These are phyloP conservation scores for Graphium sp. DNA, from an alignment of 2,329 filamentous ascomycete genomes.

Conservation along the genomic window DNA sequence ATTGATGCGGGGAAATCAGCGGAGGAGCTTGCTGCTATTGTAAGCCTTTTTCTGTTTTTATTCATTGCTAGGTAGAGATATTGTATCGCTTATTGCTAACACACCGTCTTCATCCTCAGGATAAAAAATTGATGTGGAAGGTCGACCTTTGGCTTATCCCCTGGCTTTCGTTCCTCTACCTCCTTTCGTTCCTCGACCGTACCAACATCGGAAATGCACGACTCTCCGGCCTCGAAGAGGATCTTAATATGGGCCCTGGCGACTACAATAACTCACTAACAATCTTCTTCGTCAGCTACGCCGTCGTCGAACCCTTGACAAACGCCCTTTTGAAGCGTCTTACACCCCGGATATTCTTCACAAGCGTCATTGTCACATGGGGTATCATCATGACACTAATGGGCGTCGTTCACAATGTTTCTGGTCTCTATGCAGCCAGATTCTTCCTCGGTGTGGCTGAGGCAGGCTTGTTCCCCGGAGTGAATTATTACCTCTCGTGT, in stretches of 20 bases:
- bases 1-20: constrained; percentile 41
- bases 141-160: constrained; percentile 45
- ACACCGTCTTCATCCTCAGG: constrained; percentile 20
- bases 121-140: constrained; percentile 43
- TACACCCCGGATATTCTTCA: constrained; percentile 64
- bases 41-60: constrained; percentile 21
- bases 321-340: constrained; percentile 67
- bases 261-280: constrained; percentile 22
- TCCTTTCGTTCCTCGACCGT: constrained; percentile 50
- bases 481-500: constrained; percentile 68
- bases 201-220: constrained; percentile 31
- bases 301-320: constrained; percentile 60
- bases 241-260: constrained; percentile 30
- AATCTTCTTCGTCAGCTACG: constrained; percentile 63
- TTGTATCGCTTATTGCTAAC: background rate
- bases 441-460: constrained; percentile 62
- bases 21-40: constrained; percentile 42
- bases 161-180: constrained; percentile 54
- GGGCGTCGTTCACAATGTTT: constrained; percentile 47
- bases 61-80: too few relatives aligned
- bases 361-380: constrained; percentile 60
- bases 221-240: constrained; percentile 22
- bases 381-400: constrained; percentile 53
- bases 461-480: constrained; percentile 58
- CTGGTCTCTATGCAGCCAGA: constrained; percentile 47